Evolutionary conservation across 768 basidiomycete genomes (phyloP), one percentile per base, ranked within the genome.

Genomic region (Macrolepiota albuminosa): DNA sequence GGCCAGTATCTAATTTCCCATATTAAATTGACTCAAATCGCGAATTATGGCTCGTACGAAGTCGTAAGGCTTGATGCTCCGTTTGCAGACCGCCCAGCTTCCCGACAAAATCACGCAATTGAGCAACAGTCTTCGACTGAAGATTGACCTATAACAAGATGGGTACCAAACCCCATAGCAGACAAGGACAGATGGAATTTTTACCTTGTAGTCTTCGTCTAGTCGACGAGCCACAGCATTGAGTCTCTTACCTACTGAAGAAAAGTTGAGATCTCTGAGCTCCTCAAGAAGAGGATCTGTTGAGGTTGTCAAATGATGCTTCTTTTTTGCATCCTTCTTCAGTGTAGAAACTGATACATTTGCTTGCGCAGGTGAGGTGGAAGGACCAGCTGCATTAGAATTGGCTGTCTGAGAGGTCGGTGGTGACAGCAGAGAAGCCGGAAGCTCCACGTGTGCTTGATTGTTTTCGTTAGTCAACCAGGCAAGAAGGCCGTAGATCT

Each of bases 81-180:
- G 84, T 84, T 74, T 98, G 93, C 63, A 98, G 75, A 2, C 94
- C 93, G 24, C 95, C 93, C 2, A 99, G 79, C 69, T 92, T 95
- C 13, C 95, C 95, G 21, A 99, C 97, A 73, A 99, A 98, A 69
- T 95, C 93, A 59, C 89, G 84, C 66, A 99, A 77, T 72, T 99
- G 93, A 11, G 89, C 85, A 18, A 95, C 89, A 13, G 93, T 95
- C 73, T 94, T 93, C 18, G 94, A 85, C 73, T 94, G 86, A 57
- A 92, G 84, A 59, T 91, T 85, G 49, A 88, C 87, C 91, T 93
- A 67, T 13, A 57, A 56, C 24, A 18, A 21, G 11, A 45, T 37
- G 26, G 60, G 49, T 66, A 49, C 40, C 6, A 36, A 36, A 34
- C 57, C 33, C 43, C 29, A 54, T 47, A 61, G 50, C 33, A 16